Percentiles rank a stretch among this genome's conserved stretches.
Evolutionary conservation across 495 filamentous ascomycete species (phyloP).

Genomic region (Aspergillus sclerotioniger): DNA sequence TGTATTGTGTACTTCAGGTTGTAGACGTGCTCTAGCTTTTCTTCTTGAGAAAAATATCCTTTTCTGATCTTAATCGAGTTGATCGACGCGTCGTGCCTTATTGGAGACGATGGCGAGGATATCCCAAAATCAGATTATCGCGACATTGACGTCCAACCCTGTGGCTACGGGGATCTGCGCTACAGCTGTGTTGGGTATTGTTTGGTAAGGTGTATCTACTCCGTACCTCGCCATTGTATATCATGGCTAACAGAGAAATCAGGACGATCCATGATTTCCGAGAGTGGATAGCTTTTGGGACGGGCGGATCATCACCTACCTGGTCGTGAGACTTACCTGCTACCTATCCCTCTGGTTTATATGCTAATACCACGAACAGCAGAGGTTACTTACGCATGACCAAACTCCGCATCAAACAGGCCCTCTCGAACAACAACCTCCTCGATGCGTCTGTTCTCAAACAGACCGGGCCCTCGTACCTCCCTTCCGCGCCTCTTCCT

Average conservation of each 20-base stretch:
- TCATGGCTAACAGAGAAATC: not conserved
- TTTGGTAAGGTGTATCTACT: not conserved
- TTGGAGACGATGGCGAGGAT: not conserved
- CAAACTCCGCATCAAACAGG: not conserved
- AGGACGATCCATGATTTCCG: not conserved
- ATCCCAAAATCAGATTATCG: not conserved
- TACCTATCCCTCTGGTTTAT: too few species aligned
- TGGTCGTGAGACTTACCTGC: not conserved
- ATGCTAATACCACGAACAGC: not conserved
- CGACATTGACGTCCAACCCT: not conserved
- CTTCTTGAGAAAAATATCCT: too few species aligned
- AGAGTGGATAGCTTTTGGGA: conserved; percentile 1
- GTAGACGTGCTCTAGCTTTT: too few species aligned
- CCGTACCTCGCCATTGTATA: not conserved
- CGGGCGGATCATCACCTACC: not conserved
- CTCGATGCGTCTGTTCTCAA: not conserved
- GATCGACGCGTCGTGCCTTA: too few species aligned
- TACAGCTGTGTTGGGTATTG: not conserved
- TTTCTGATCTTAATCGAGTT: too few species aligned
- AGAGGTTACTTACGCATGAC: conserved; percentile 1
- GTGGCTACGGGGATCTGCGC: not conserved
- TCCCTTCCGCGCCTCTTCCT: not conserved
- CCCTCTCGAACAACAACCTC: not conserved
- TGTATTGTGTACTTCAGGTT: too few species aligned
- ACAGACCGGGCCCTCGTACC: not conserved